Base-by-base conservation (phyloP, 2,329 filamentous ascomycete genomes). In the Penicillium sclerotiorum region DNA sequence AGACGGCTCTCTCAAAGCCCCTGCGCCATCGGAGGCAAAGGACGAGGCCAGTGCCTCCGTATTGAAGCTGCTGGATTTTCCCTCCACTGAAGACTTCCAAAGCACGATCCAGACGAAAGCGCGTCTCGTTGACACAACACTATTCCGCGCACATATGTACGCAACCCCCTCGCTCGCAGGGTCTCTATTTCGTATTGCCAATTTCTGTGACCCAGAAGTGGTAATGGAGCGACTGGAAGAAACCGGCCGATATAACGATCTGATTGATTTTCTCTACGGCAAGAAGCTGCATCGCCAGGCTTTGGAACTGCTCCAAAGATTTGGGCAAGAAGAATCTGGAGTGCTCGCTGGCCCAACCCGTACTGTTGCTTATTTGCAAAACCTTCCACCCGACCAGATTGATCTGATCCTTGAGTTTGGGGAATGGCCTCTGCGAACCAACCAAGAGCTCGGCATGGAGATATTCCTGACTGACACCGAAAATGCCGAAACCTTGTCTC, bases 241-340 rank as follows among this genome's bases (percentile, higher is more conserved):
- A 67, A 90, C 87, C 33, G 89, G 89, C 50, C 85, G 92, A 25
- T 96, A 95, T 71, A 93, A 87, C 44, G 93, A 97, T 72, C 77
- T 99, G 1, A 91, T 99, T n/a, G 93, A 97, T 69, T 99, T 99
- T 67, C 86, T 97, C 59, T 90, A 95, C 63, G 94, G 94, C 56
- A 99, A 99, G 75, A 92, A 88, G 69, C 80, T 97, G 33, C 94
- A 99, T 71, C 84, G 87, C 15, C 86, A 95, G 64, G 93, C 94
- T 0, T 75, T 99, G 15, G 88, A 90, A 57, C 75, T 96, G 23
- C 79, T 99, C 1, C 82, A 84, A 59, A 88, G 86, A 56, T 96
- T 96, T 60, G 93, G 93, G 15, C 82, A 81, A 22, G 77, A 80
- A 2, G 68, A 73, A 25, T 62, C 69, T 4, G 67, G 67, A 13